These are phyloP conservation scores for Crepidotus variabilis DNA, from an alignment of 768 basidiomycete genomes.

Conservation along the genomic window DNA sequence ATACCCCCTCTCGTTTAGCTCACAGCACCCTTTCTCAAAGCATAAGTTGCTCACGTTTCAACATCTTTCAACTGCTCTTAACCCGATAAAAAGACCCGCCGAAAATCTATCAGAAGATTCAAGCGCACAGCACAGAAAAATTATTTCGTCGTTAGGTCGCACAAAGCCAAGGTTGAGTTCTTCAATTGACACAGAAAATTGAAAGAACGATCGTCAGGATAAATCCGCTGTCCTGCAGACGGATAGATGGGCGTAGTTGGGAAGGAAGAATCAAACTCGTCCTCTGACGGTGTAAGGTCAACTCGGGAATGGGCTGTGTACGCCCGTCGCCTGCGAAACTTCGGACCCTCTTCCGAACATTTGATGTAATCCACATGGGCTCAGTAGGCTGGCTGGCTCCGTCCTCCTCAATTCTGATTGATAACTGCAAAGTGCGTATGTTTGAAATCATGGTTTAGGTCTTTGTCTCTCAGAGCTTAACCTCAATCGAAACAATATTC, in stretches of 20 bases:
- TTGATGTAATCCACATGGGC: neutral
- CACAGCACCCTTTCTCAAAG: neutral
- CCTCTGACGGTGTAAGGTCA: conserved; percentile 5
- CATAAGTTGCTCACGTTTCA: conserved; percentile 9
- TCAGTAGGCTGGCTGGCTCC: neutral
- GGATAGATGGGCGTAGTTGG: conserved; percentile 17
- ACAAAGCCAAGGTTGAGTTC: neutral
- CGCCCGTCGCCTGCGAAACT: neutral
- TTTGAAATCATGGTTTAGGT: too few species aligned
- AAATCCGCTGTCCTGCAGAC: conserved; percentile 29
- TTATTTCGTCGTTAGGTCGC: conserved; percentile 1
- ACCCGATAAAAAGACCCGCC: neutral
- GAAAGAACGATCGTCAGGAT: neutral
- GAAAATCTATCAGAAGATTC: neutral
- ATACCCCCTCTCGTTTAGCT: neutral
- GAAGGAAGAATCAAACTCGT: conserved; percentile 18
- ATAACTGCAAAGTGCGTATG: too few species aligned
- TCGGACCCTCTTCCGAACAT: neutral
- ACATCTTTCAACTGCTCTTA: conserved; percentile 10
- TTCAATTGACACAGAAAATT: neutral
- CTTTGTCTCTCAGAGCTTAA: too few species aligned
- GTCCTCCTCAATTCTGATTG: too few species aligned
- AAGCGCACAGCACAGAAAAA: neutral
- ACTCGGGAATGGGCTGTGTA: conserved; percentile 3
- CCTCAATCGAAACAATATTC: too few species aligned